These are phyloP conservation scores for Cronartium quercuum DNA, from an alignment of 1,284 basidiomycete genomes.

Conservation along the genomic window DNA sequence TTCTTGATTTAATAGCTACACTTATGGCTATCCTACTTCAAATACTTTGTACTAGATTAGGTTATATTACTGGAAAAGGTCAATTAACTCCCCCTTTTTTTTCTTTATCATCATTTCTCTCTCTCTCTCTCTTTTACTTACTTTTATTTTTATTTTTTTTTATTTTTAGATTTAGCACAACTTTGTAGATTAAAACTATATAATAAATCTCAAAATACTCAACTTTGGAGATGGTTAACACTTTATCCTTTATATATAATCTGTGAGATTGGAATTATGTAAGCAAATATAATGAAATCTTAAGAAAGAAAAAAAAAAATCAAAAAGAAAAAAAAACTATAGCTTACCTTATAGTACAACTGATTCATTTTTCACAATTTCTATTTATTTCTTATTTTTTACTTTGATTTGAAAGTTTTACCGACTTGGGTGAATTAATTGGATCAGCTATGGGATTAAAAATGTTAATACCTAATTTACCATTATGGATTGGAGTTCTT, in stretches of 20 bases:
- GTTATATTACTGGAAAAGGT: slow-evolving; percentile 53
- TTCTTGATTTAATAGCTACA: slow-evolving; percentile 46
- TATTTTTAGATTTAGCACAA: slow-evolving; percentile 45
- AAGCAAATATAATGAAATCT: slow-evolving; percentile 54
- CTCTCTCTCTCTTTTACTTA: slow-evolving; percentile 44
- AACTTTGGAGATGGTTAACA: slow-evolving; percentile 60
- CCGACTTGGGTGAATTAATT: slow-evolving; percentile 61
- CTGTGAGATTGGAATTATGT: slow-evolving; percentile 74
- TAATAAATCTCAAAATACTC: slow-evolving; percentile 60
- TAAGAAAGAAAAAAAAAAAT: not conserved
- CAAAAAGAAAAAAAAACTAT: too few species aligned
- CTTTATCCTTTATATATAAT: slow-evolving; percentile 61
- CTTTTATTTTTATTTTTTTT: slow-evolving; percentile 29
- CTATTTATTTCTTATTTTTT: too few species aligned
- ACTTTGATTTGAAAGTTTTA: slow-evolving; percentile 52
- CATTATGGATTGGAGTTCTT: slow-evolving; percentile 73
- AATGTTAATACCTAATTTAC: slow-evolving; percentile 61
- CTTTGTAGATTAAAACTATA: slow-evolving; percentile 52
- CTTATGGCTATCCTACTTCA: slow-evolving; percentile 50
- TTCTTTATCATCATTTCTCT: slow-evolving; percentile 26
- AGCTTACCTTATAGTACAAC: too few species aligned
- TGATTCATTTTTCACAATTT: too few species aligned
- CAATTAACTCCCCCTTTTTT: not conserved
- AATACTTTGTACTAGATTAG: slow-evolving; percentile 54
- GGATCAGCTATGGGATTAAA: slow-evolving; percentile 72